Evolutionary conservation across 441 rosid species (phyloP).

Genomic region (Brassica hybrid): DNA sequence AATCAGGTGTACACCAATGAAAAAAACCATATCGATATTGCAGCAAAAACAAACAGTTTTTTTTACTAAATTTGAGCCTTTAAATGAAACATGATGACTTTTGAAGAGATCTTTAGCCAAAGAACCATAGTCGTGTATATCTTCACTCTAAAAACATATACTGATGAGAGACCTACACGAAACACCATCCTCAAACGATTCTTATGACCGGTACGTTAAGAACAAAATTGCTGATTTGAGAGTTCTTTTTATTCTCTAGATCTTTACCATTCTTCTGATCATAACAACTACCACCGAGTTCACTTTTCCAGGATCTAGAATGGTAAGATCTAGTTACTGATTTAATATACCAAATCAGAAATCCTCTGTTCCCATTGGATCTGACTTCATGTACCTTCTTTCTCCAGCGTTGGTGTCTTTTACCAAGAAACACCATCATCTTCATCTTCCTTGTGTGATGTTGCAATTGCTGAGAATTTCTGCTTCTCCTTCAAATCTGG

Average conservation of each 20-base stretch:
- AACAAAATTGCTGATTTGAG: not conserved
- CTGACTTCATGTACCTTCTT: not conserved
- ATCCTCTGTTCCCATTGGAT: not conserved
- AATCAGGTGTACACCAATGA: too few relatives aligned
- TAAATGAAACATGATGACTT: not conserved
- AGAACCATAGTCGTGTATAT: too few relatives aligned
- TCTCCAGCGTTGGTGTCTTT: not conserved
- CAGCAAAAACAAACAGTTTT: not conserved
- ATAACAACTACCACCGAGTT: not conserved
- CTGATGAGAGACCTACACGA: too few relatives aligned
- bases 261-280: not conserved
- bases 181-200: not conserved
- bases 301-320: not conserved
- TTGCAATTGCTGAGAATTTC: not conserved
- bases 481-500: not conserved
- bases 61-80: not conserved
- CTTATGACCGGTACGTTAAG: not conserved
- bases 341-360: not conserved
- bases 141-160: too few relatives aligned
- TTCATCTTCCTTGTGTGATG: not conserved
- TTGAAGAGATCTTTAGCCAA: too few relatives aligned
- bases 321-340: not conserved
- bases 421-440: not conserved
- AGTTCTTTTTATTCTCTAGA: not conserved
- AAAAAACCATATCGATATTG: not conserved